Conservation (phyloP, 2,329 filamentous ascomycete genomes). For the Cladophialophora yegresii region DNA sequence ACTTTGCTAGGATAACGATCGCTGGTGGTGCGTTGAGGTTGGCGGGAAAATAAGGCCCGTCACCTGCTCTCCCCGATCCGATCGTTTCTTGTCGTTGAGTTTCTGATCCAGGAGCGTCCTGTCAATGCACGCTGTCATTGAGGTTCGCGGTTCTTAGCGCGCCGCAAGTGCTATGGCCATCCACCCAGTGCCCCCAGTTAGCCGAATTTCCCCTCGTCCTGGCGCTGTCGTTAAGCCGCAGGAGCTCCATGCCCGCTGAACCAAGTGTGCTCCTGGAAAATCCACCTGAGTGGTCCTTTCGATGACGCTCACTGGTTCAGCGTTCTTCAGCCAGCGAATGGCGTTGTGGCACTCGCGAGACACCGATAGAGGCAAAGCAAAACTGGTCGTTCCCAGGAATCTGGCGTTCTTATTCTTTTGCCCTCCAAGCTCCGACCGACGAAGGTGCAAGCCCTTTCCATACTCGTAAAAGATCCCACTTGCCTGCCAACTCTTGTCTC, state of each 20-base stretch:
- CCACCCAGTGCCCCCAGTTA: background rate
- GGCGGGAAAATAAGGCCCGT: slow-evolving; percentile 10
- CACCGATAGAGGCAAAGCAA: slow-evolving; percentile 14
- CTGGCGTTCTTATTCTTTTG: background rate
- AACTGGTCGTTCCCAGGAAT: background rate
- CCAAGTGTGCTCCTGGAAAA: background rate
- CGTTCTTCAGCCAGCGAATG: background rate
- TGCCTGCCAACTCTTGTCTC: slow-evolving; percentile 2
- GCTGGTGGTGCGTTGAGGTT: background rate
- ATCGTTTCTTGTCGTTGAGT: slow-evolving; percentile 12
- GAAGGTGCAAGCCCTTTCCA: background rate
- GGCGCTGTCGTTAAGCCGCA: slow-evolving; percentile 14
- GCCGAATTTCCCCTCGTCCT: slow-evolving; percentile 17
- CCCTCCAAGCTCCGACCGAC: slow-evolving; percentile 1
- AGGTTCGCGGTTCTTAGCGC: background rate
- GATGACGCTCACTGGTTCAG: slow-evolving; percentile 15
- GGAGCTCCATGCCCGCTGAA: slow-evolving; percentile 10
- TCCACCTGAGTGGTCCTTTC: slow-evolving; percentile 7
- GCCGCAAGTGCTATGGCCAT: slow-evolving; percentile 1
- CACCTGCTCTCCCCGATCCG: slow-evolving; percentile 16
- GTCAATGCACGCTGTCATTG: slow-evolving; percentile 2
- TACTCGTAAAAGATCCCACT: background rate
- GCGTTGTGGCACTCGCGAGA: slow-evolving; percentile 2
- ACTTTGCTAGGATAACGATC: background rate
- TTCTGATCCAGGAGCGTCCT: slow-evolving; percentile 8